These are phyloP conservation scores for Floccularia luteovirens DNA, from an alignment of 768 basidiomycete genomes.

Conservation along the genomic window DNA sequence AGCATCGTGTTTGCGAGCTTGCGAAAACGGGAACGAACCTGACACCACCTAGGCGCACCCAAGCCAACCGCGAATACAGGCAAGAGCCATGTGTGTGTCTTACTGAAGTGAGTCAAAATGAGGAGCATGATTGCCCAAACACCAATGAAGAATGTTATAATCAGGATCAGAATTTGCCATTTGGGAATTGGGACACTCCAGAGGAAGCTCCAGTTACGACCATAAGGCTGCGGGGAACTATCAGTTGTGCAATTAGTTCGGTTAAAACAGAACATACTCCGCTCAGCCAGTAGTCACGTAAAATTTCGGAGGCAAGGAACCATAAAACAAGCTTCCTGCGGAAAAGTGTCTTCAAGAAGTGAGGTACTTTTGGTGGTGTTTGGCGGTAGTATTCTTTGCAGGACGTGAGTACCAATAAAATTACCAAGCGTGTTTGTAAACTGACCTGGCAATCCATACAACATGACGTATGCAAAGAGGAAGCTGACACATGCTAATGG, in stretches of 20 bases:
- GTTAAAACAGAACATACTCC: constrained; percentile 43
- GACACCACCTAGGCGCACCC: constrained; percentile 93
- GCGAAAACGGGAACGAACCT: constrained; percentile 31
- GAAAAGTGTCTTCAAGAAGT: constrained; percentile 85
- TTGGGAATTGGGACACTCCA: constrained; percentile 81
- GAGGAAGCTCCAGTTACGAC: constrained; percentile 92
- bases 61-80: constrained; percentile 94
- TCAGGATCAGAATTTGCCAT: constrained; percentile 76
- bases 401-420: constrained; percentile 5
- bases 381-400: constrained; percentile 77
- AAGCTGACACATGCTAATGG: constrained; percentile 72
- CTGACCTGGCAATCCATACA: constrained; percentile 79
- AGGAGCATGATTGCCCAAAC: constrained; percentile 76
- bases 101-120: constrained; percentile 79
- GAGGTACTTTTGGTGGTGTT: constrained; percentile 91
- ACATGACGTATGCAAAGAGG: constrained; percentile 75
- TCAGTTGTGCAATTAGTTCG: not conserved
- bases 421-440: constrained; percentile 1
- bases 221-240: constrained; percentile 56
- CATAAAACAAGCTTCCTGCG: constrained; percentile 88
- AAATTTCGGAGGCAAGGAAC: constrained; percentile 89
- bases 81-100: constrained; percentile 92
- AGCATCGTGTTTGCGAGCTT: constrained; percentile 1
- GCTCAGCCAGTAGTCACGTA: constrained; percentile 91
- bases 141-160: constrained; percentile 78